phyloP scores from a whole-genome alignment of 2,329 filamentous ascomycete species.

The Pyricularia grisea region DNA sequence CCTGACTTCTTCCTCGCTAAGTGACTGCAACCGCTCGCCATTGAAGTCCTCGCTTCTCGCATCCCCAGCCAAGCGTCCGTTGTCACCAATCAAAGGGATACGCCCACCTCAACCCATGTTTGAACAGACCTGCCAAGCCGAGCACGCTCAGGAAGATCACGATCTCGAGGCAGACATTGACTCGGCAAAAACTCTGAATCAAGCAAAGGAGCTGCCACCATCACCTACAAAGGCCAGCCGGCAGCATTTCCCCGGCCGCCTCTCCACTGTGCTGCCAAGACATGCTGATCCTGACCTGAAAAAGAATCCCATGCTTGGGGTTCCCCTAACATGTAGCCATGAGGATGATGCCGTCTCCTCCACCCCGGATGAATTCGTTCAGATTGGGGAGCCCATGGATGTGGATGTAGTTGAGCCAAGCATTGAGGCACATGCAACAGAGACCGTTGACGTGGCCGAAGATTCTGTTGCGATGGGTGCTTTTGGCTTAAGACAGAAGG shows the following conservation, averaged over 20 bases:
- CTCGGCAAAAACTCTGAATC: not conserved
- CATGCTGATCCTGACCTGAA: constrained; percentile 16
- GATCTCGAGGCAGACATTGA: not conserved
- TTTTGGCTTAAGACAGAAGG: constrained; percentile 38
- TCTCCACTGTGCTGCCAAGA: constrained; percentile 27
- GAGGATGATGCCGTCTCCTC: constrained; percentile 5
- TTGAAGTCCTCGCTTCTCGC: constrained; percentile 39
- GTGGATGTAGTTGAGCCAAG: constrained; percentile 16
- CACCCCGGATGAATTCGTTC: constrained; percentile 6
- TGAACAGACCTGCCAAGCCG: constrained; percentile 14
- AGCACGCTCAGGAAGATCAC: not conserved
- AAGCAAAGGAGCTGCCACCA: not conserved
- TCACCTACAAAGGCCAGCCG: constrained; percentile 7
- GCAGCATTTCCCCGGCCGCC: constrained; percentile 23
- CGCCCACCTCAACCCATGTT: constrained; percentile 21
- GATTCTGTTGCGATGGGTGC: constrained; percentile 12
- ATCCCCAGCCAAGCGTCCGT: constrained; percentile 26
- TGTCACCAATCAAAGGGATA: constrained; percentile 25
- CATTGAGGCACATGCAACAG: constrained; percentile 7
- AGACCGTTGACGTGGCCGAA: not conserved
- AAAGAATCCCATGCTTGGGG: constrained; percentile 5
- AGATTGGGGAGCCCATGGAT: constrained; percentile 13
- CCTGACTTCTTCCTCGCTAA: constrained; percentile 10
- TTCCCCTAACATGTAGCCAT: not conserved
- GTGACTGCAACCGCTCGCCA: constrained; percentile 22